Conservation (phyloP, 1,284 basidiomycete genomes). For the Malassezia psittaci region DNA sequence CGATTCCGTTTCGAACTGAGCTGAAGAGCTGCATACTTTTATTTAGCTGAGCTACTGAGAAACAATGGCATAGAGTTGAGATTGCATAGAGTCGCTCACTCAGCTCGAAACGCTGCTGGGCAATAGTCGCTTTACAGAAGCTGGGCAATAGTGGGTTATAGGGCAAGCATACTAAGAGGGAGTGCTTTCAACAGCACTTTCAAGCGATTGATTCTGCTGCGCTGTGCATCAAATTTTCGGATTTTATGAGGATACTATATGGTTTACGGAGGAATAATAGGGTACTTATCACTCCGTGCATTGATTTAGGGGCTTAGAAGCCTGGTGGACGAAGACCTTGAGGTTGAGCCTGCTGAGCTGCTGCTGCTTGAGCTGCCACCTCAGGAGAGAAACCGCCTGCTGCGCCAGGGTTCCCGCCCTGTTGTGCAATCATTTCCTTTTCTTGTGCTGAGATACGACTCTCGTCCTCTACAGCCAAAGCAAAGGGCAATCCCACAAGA, state of each 20-base stretch:
- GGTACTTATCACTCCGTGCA: not conserved
- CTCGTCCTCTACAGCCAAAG: slow-evolving; percentile 88
- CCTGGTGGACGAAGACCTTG: slow-evolving; percentile 36
- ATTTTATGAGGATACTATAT: not conserved
- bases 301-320: slow-evolving; percentile 22
- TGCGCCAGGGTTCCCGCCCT: slow-evolving; percentile 69
- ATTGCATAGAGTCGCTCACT: too few relatives aligned
- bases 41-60: too few relatives aligned
- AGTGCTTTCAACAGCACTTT: too few relatives aligned
- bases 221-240: not conserved
- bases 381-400: not conserved
- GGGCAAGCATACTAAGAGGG: too few relatives aligned
- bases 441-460: slow-evolving; percentile 87
- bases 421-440: slow-evolving; percentile 84
- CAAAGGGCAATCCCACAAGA: slow-evolving; percentile 82
- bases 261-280: not conserved
- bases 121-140: too few relatives aligned
- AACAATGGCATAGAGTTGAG: too few relatives aligned
- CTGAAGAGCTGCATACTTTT: too few relatives aligned
- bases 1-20: too few relatives aligned
- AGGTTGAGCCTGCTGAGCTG: slow-evolving; percentile 19
- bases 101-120: too few relatives aligned
- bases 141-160: too few relatives aligned
- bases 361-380: slow-evolving; percentile 10
- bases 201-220: too few relatives aligned